Base-by-base conservation (phyloP, 2,329 filamentous ascomycete species). In the Grosmannia serpens region DNA sequence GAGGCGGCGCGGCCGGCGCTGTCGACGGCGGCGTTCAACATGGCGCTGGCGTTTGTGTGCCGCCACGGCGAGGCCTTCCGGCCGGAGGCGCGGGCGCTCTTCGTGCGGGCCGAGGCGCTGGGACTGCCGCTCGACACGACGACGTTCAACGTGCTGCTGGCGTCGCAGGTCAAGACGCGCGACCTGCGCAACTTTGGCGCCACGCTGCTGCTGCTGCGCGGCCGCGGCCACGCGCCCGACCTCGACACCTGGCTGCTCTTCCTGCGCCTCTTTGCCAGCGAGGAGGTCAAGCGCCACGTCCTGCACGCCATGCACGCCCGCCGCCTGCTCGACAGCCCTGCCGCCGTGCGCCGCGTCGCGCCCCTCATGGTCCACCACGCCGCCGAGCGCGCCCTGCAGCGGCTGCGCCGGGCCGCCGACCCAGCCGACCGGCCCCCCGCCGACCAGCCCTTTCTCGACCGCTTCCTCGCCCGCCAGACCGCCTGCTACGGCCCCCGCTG, bases 211-310 rank as follows among this genome's bases (percentile, higher is more conserved):
- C 67, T 70, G 59, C 80, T 81, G 77, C 60, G 68, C 27, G 57
- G 62, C 8, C 67, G 69, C 15, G 72, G 70, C 53, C 70, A 73
- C 51, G 61, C 63, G 31, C 75, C 77, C 4, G 74, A 78, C 53
- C 65, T 74, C 3, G 66, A 67, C 20, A 80, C 78, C 0, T 81
- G 78, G 78, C 62, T 75, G 3, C 68, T 75, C 4, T 77, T 80
- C 59, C 67, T 81, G 22, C 67, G 70, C n/a, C 70, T 81, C 51
- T 79, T 87, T 59, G 79, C 82, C 67, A 79, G 78, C 13, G 83
- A 85, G 65, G 76, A 81, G n/a, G 73, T 77, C 55, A 71, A 73
- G 56, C 72, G 73, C 27, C 74, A 76, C 62, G 68, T 78, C 33
- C 65, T 81, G 33, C 70, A 72, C 15, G 69, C 70, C 59, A 80